Evolutionary conservation across 495 filamentous ascomycete species (phyloP).

Genomic region (Achaetomiella virescens): DNA sequence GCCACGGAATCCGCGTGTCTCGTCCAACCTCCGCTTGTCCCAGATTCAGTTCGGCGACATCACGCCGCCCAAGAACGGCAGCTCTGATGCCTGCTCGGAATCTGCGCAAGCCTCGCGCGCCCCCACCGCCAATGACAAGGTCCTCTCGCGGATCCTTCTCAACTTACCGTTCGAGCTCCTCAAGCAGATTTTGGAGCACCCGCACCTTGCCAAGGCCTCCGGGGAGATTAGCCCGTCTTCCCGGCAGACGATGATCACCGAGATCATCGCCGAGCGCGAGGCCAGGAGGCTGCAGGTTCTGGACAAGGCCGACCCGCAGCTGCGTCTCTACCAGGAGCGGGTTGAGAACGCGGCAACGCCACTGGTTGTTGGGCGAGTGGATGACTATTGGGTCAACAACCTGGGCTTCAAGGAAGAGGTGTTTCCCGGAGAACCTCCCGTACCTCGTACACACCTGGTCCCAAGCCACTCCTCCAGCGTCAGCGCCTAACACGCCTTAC

Average conservation of each 20-base stretch:
- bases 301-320: constrained; percentile 26
- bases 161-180: constrained; percentile 58
- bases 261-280: constrained; percentile 58
- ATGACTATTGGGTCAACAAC: constrained; percentile 25
- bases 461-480: constrained; percentile 3
- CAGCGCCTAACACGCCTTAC: background rate
- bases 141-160: constrained; percentile 56
- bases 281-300: constrained; percentile 34
- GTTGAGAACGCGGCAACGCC: constrained; percentile 16
- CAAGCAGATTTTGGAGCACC: constrained; percentile 50
- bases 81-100: background rate
- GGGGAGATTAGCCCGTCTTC: constrained; percentile 40
- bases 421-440: constrained; percentile 24
- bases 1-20: constrained; percentile 19
- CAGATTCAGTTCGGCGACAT: constrained; percentile 63
- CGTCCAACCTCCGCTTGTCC: constrained; percentile 47
- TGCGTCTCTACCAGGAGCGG: constrained; percentile 14
- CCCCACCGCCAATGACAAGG: constrained; percentile 19
- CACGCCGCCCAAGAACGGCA: constrained; percentile 37
- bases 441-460: constrained; percentile 27
- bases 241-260: constrained; percentile 41
- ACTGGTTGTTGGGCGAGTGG: constrained; percentile 13
- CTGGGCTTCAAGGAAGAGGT: constrained; percentile 43
- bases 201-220: constrained; percentile 36
- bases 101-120: background rate